These are phyloP conservation scores for Angophora floribunda DNA, from an alignment of 345 rosid species.

Conservation along the genomic window DNA sequence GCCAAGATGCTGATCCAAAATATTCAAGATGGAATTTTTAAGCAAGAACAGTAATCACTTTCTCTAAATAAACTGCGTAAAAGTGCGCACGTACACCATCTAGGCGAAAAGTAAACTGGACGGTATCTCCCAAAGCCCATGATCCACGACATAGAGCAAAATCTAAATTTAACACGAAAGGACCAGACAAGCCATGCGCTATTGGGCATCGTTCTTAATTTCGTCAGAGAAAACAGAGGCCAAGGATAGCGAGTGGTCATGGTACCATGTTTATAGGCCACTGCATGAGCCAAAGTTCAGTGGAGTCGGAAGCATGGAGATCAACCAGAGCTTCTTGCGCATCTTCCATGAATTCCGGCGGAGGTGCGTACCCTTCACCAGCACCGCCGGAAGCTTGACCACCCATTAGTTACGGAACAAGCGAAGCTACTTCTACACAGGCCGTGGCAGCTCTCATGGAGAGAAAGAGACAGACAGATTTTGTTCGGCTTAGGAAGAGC, in stretches of 20 bases:
- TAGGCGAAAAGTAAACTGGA: not conserved
- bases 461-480: not conserved
- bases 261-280: conserved; percentile 53
- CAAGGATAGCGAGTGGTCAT: not conserved
- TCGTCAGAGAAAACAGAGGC: not conserved
- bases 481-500: too few relatives aligned
- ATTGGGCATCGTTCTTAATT: not conserved
- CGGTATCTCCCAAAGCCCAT: not conserved
- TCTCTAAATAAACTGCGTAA: not conserved
- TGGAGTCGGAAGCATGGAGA: conserved; percentile 11
- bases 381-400: not conserved
- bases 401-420: not conserved
- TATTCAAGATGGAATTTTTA: not conserved
- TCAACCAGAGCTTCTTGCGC: conserved; percentile 26
- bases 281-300: conserved; percentile 76
- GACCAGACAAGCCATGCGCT: not conserved
- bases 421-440: not conserved
- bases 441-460: not conserved
- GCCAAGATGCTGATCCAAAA: not conserved
- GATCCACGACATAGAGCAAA: not conserved
- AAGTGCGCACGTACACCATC: not conserved
- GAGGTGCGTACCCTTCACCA: conserved; percentile 22
- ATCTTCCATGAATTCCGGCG: conserved; percentile 28
- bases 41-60: not conserved
- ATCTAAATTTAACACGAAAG: not conserved